Percentiles rank a stretch among this genome's conserved stretches.
phyloP scores from a whole-genome alignment of 2,329 filamentous ascomycete genomes.

The Neofusicoccum parvum region DNA sequence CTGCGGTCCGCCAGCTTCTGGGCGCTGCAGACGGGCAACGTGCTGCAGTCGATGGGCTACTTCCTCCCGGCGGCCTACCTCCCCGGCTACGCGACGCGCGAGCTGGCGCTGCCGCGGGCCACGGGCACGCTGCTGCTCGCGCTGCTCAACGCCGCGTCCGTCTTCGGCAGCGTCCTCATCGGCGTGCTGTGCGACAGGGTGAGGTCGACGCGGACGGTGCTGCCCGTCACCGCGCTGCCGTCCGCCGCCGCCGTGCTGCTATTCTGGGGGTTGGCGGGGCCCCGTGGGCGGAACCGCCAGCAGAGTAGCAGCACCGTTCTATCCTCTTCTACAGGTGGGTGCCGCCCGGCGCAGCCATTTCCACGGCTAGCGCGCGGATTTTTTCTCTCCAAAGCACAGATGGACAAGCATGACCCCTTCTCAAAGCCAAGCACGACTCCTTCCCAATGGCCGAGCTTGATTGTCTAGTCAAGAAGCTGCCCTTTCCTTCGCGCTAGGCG shows the following conservation, averaged over 20 bases:
- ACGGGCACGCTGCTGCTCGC: constrained; percentile 42
- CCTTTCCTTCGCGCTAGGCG: too few relatives aligned
- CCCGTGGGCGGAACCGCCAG: background rate
- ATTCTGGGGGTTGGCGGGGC: constrained; percentile 51
- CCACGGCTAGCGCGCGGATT: too few relatives aligned
- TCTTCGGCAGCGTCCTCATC: constrained; percentile 41
- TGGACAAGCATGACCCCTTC: too few relatives aligned
- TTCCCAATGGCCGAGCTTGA: too few relatives aligned
- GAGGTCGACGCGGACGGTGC: constrained; percentile 36
- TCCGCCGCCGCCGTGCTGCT: constrained; percentile 40
- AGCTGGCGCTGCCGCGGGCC: constrained; percentile 34
- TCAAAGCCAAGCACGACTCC: too few relatives aligned
- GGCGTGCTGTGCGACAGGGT: constrained; percentile 43
- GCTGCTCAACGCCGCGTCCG: constrained; percentile 42
- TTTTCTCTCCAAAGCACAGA: too few relatives aligned
- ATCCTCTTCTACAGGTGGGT: too few relatives aligned
- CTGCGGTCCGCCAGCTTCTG: background rate
- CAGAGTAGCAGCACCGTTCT: too few relatives aligned
- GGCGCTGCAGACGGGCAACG: constrained; percentile 43
- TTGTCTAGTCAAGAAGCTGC: too few relatives aligned
- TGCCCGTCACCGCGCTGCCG: constrained; percentile 41
- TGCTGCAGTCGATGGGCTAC: constrained; percentile 47
- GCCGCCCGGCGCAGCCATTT: too few relatives aligned
- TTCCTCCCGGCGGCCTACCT: constrained; percentile 49
- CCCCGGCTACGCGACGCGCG: constrained; percentile 40